Percentiles rank a stretch among this genome's conserved stretches.
Evolutionary conservation across 805 yeast genomes (phyloP).

Genomic region (Metschnikowia rubicola): DNA sequence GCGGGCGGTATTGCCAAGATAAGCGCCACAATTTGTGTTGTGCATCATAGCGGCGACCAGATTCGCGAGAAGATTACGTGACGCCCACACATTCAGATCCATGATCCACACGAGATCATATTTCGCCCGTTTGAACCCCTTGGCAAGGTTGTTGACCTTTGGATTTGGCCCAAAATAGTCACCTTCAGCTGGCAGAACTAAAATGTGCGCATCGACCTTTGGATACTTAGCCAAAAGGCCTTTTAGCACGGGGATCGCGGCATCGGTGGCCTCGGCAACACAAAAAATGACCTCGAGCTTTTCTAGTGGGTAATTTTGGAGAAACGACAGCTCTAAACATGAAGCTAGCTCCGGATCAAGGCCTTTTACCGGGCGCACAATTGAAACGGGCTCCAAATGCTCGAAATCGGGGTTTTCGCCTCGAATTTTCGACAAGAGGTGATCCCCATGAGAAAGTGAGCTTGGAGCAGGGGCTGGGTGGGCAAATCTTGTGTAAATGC

Average conservation of each 20-base stretch:
- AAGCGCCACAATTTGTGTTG: slow-evolving; percentile 51
- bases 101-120: slow-evolving; percentile 79
- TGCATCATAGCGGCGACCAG: slow-evolving; percentile 53
- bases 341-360: slow-evolving; percentile 69
- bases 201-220: slow-evolving; percentile 52
- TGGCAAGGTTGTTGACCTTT: slow-evolving; percentile 80
- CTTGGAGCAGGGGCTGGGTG: slow-evolving; percentile 17
- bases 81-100: slow-evolving; percentile 82
- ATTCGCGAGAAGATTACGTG: slow-evolving; percentile 59
- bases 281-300: slow-evolving; percentile 73
- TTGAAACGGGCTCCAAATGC: slow-evolving; percentile 52
- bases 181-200: slow-evolving; percentile 44
- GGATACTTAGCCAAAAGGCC: slow-evolving; percentile 52
- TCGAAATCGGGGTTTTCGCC: not conserved
- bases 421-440: too few species aligned
- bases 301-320: slow-evolving; percentile 60
- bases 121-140: slow-evolving; percentile 67
- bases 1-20: slow-evolving; percentile 23
- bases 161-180: slow-evolving; percentile 80
- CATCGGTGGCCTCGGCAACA: slow-evolving; percentile 60
- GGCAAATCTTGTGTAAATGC: slow-evolving; percentile 32
- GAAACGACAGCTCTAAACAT: slow-evolving; percentile 65
- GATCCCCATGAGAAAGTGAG: not conserved
- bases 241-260: slow-evolving; percentile 57
- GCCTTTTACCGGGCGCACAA: slow-evolving; percentile 80